Conservation (phyloP, 2,329 filamentous ascomycete species). For the Xylariales sp. region DNA sequence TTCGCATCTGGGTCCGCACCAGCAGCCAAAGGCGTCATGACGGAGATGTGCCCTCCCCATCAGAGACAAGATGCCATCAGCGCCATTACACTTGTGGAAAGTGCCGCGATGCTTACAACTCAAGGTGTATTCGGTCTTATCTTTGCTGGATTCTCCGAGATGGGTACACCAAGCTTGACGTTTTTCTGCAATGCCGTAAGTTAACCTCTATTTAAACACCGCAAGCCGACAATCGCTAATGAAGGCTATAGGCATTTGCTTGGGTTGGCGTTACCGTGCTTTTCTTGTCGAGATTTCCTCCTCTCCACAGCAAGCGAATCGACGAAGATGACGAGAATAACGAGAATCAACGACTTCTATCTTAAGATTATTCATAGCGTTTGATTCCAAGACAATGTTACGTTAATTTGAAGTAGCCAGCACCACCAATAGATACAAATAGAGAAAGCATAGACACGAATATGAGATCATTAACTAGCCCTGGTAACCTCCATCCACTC, state of each 20-base stretch:
- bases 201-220: conserved; percentile 3
- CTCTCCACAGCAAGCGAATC: conserved; percentile 1
- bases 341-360: neutral
- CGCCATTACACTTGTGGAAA: conserved; percentile 66
- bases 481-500: conserved; percentile 26
- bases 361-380: no score
- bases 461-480: no score
- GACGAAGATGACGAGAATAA: conserved; percentile 1
- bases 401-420: no score
- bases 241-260: conserved; percentile 1
- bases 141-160: conserved; percentile 58
- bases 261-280: neutral
- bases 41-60: conserved; percentile 61
- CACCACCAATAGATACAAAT: no score
- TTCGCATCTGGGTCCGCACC: conserved; percentile 66
- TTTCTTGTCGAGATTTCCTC: conserved; percentile 5
- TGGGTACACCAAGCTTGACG: conserved; percentile 56
- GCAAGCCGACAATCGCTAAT: neutral
- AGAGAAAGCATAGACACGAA: no score
- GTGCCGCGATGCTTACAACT: conserved; percentile 59
- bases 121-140: conserved; percentile 63
- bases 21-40: conserved; percentile 68
- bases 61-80: conserved; percentile 64
- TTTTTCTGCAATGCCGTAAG: conserved; percentile 64
- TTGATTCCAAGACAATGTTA: no score